These are phyloP conservation scores for Friedmanniomyces simplex DNA, from an alignment of 495 filamentous ascomycete species.

Conservation along the genomic window DNA sequence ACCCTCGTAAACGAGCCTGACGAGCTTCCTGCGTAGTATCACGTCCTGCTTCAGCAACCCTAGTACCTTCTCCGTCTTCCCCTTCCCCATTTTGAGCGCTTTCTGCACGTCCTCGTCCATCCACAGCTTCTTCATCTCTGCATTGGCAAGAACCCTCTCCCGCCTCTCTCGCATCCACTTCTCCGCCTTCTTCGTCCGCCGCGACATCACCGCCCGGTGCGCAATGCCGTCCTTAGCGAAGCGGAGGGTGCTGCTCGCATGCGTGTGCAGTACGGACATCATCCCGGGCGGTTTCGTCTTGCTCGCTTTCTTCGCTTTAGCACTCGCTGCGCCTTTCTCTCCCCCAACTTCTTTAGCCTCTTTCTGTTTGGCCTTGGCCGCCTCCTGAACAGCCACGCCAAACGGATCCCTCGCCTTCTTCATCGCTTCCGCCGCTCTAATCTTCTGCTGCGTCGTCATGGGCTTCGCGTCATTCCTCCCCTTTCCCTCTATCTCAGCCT, in stretches of 20 bases:
- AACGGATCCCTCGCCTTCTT: neutral
- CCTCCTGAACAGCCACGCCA: neutral
- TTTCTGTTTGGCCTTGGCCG: neutral
- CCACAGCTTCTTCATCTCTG: conserved; percentile 2
- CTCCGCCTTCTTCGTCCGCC: neutral
- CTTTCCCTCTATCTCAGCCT: too few species aligned
- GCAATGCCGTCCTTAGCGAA: neutral
- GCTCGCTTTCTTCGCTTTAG: neutral
- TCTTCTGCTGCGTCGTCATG: conserved; percentile 4
- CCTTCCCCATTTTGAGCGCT: neutral
- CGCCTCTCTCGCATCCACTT: neutral
- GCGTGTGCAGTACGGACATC: neutral
- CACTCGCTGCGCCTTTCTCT: neutral
- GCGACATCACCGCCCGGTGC: neutral
- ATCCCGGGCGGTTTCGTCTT: neutral
- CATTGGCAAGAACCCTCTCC: neutral
- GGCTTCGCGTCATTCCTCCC: neutral
- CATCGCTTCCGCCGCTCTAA: neutral
- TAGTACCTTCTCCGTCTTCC: neutral
- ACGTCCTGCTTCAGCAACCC: neutral
- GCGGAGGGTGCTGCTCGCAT: neutral
- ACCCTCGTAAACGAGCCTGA: neutral
- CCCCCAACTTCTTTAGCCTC: neutral
- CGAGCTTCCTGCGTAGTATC: neutral
- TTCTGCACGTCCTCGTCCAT: neutral